Evolutionary conservation across 768 basidiomycete genomes (phyloP).

Genomic region (Cubamyces sp.): DNA sequence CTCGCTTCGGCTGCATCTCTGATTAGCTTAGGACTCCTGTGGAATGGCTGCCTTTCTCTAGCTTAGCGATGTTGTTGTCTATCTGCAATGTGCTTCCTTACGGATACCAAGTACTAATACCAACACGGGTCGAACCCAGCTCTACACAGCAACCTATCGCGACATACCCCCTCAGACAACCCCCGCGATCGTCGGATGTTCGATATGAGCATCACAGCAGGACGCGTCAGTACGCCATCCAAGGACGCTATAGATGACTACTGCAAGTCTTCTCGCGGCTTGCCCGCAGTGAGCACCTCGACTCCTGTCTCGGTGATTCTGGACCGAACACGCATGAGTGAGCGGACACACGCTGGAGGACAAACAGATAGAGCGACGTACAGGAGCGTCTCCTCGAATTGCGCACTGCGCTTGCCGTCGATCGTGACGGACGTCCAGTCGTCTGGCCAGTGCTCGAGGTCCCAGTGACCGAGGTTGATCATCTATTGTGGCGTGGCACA

Average conservation of each 20-base stretch:
- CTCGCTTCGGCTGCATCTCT: too few relatives aligned
- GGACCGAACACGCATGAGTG: slow-evolving; percentile 27
- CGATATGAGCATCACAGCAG: too few relatives aligned
- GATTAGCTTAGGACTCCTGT: too few relatives aligned
- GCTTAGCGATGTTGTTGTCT: not conserved
- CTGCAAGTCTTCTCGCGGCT: slow-evolving; percentile 37
- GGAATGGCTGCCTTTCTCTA: not conserved
- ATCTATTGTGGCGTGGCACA: slow-evolving; percentile 51
- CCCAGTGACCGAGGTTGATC: slow-evolving; percentile 89
- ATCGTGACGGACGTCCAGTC: slow-evolving; percentile 95
- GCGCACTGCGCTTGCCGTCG: slow-evolving; percentile 90
- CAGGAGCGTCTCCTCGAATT: slow-evolving; percentile 98
- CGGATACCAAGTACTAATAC: not conserved
- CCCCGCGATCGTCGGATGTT: not conserved
- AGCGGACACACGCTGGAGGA: slow-evolving; percentile 3
- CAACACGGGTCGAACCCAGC: not conserved
- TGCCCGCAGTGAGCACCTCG: slow-evolving; percentile 79
- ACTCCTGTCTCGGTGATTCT: slow-evolving; percentile 93
- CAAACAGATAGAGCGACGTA: slow-evolving; percentile 46
- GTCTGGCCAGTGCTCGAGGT: slow-evolving; percentile 86
- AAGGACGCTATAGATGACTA: not conserved
- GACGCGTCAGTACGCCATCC: too few relatives aligned
- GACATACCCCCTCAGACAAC: not conserved
- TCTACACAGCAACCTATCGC: not conserved
- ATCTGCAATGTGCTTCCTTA: not conserved